A percentile compares a stretch with the other conserved stretches of the same genome.
Conservation (phyloP, 345 rosid species). For the Gossypium herbaceum region DNA sequence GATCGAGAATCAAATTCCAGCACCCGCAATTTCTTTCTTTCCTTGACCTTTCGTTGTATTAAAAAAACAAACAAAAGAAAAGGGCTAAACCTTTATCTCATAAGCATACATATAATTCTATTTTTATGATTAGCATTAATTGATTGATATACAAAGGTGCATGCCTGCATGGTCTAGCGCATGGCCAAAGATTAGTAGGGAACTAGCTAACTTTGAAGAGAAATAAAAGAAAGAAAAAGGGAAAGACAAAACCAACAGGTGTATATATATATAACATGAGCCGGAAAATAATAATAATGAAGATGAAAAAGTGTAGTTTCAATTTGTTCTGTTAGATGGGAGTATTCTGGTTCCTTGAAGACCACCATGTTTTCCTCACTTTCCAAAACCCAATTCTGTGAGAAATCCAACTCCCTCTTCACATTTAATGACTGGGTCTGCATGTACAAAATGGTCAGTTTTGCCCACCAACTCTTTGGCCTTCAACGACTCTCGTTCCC, state of each 20-base stretch:
- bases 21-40: too few relatives aligned
- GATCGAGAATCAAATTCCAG: too few relatives aligned
- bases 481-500: conserved; percentile 69
- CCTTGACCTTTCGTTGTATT: too few relatives aligned
- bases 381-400: background rate
- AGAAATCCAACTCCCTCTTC: conserved; percentile 30
- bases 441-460: conserved; percentile 19
- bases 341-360: background rate
- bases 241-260: background rate
- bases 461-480: conserved; percentile 67
- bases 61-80: too few relatives aligned
- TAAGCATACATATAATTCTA: background rate
- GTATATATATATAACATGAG: background rate
- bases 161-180: background rate
- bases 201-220: background rate
- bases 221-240: background rate
- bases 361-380: background rate
- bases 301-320: conserved; percentile 6
- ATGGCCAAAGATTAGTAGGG: background rate
- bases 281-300: background rate
- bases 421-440: conserved; percentile 33
- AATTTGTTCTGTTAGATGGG: conserved; percentile 3
- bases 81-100: background rate
- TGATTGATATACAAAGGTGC: background rate
- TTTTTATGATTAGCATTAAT: background rate